Evolutionary conservation across 345 rosid genomes (phyloP), one percentile per base, ranked within the genome.

Genomic region (Stellera chamaejasme): DNA sequence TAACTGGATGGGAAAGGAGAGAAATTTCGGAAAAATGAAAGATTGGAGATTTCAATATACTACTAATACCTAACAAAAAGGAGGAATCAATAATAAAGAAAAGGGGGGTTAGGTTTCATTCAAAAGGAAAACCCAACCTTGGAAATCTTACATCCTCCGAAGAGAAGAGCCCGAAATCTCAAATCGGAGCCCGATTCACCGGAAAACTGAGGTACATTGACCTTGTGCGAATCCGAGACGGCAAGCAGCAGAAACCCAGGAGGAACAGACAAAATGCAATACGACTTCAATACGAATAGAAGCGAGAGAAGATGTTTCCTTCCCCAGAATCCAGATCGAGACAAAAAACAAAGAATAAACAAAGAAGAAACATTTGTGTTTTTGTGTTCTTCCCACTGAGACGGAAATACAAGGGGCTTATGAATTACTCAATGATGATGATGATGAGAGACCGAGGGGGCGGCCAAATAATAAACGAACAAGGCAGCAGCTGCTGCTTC

Each of bases 191-290:
- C 74, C 59, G 62, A 56, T 36, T 43, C 10, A 19, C 13, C 4
- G 10, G 45, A 50, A 61, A 73, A 48, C 41, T 46, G 36, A 65
- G 50, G 57, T 61, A 36, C 75, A 76, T 69, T 69, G 75, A 76
- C 70, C 72, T 27, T 41, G 46, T 46, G 15, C 28, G 45, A 67
- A 59, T 11, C 41, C 45, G 43, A 54, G 44, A 47, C 36, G 8
- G 42, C 28, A 1, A 32, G 13, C 5, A 13, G 11, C 0, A 12
- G 32, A 23, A 42, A 60, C 19, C 13, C 27, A 52, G 10, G 42
- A 43, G 44, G 0, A 26, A 27, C 3, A 13, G 19, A 10, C 8
- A 8, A 32, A 48, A 54, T 39, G 11, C 52, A 4, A 53, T 36
- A 43, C 11, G 27, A 32, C 39, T 32, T 32, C 39, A 44, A 50